Evolutionary conservation across 345 rosid species (phyloP).

Genomic region (Fremontodendron californicum): DNA sequence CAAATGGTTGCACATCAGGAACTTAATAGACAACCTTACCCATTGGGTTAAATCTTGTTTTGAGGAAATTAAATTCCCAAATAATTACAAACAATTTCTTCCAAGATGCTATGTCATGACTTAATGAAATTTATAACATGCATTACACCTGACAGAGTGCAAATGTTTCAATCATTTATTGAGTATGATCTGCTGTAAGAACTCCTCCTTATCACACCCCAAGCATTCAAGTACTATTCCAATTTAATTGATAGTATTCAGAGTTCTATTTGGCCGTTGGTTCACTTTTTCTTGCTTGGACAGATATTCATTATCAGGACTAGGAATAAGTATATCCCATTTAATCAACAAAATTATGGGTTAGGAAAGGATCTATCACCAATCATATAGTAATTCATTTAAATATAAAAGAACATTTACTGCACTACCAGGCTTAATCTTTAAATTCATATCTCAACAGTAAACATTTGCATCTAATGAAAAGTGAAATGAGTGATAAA

Average conservation of each 20-base stretch:
- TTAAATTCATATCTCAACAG: neutral
- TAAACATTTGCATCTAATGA: neutral
- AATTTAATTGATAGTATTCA: neutral
- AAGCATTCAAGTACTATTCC: neutral
- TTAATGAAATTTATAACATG: neutral
- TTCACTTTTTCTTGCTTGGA: neutral
- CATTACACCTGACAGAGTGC: neutral
- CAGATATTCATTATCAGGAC: neutral
- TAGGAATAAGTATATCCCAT: neutral
- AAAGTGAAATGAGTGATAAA: neutral
- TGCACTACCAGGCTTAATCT: neutral
- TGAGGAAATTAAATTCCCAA: neutral
- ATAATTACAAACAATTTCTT: neutral
- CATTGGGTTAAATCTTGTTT: neutral
- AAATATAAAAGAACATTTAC: neutral
- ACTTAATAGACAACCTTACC: conserved; percentile 3
- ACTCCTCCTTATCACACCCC: neutral
- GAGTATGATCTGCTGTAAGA: neutral
- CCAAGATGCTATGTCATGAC: neutral
- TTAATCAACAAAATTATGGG: neutral
- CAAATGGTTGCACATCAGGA: neutral
- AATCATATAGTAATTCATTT: neutral
- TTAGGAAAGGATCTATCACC: neutral
- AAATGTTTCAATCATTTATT: neutral
- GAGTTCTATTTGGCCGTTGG: neutral